phyloP scores from a whole-genome alignment of 129 eudicot genomes.

The Arctium minus region DNA sequence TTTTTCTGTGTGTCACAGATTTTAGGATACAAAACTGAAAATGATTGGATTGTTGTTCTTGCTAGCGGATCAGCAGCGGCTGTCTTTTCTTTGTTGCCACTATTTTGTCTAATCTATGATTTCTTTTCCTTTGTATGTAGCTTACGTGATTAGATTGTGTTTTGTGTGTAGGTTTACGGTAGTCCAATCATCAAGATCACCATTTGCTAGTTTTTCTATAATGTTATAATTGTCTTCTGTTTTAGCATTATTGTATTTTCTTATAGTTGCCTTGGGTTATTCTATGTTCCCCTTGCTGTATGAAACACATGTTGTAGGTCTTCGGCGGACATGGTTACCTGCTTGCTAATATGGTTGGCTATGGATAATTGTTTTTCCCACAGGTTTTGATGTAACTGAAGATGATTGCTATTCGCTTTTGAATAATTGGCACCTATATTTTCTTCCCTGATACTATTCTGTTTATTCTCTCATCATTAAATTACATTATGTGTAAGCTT shows the following conservation, averaged over 20 bases:
- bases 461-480: too few species aligned
- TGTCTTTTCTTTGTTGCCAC: not conserved
- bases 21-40: not conserved
- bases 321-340: not conserved
- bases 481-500: too few species aligned
- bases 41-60: not conserved
- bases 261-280: not conserved
- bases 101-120: not conserved
- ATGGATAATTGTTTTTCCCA: not conserved
- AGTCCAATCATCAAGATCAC: not conserved
- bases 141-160: not conserved
- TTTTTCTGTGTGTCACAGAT: not conserved
- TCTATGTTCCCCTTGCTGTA: not conserved
- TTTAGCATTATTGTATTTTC: not conserved
- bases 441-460: too few species aligned
- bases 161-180: not conserved
- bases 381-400: too few species aligned
- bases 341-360: not conserved
- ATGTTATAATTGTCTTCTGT: not conserved
- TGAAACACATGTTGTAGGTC: not conserved
- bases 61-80: not conserved
- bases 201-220: not conserved
- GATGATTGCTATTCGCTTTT: too few species aligned
- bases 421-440: too few species aligned
- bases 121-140: too few species aligned